These are phyloP conservation scores for Candida andamanensis DNA, from an alignment of 805 yeast genomes.

Conservation along the genomic window DNA sequence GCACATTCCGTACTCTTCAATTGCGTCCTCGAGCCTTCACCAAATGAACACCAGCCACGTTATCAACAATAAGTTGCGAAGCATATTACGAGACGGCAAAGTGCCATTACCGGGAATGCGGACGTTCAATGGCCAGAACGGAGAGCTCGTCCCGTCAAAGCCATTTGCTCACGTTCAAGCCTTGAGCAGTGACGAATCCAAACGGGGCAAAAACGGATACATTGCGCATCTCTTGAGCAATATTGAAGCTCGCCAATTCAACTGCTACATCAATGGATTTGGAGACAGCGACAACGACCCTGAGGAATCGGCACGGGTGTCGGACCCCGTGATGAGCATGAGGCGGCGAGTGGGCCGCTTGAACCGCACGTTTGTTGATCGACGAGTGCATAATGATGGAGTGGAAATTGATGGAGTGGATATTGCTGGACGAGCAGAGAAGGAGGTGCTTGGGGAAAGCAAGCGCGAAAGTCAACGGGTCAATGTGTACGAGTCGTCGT, in stretches of 20 bases:
- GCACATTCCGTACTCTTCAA: slow-evolving; percentile 77
- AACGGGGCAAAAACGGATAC: slow-evolving; percentile 24
- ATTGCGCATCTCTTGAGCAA: slow-evolving; percentile 35
- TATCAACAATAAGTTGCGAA: slow-evolving; percentile 36
- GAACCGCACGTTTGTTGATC: slow-evolving; percentile 68
- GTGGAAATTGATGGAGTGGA: slow-evolving; percentile 32
- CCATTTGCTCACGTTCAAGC: slow-evolving; percentile 47
- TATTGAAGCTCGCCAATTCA: slow-evolving; percentile 35
- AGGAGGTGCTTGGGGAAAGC: slow-evolving; percentile 11
- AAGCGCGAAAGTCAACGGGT: slow-evolving; percentile 15
- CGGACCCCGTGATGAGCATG: slow-evolving; percentile 53
- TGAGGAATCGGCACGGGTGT: slow-evolving; percentile 17
- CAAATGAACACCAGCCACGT: slow-evolving; percentile 60
- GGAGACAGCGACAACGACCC: slow-evolving; percentile 21
- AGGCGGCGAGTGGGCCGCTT: slow-evolving; percentile 74
- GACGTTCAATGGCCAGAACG: slow-evolving; percentile 46
- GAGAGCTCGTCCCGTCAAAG: slow-evolving; percentile 44
- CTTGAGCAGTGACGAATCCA: slow-evolving; percentile 23
- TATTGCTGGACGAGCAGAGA: slow-evolving; percentile 24
- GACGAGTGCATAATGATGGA: slow-evolving; percentile 41
- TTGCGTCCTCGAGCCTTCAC: slow-evolving; percentile 59
- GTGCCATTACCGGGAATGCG: slow-evolving; percentile 40
- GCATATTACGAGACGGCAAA: slow-evolving; percentile 41
- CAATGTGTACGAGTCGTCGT: slow-evolving; percentile 44
- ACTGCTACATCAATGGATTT: slow-evolving; percentile 36